Evolutionary conservation across 192 early-diverging fungal genomes (phyloP), one percentile per base, ranked within the genome.

Genomic region (Podila clonocystis): DNA sequence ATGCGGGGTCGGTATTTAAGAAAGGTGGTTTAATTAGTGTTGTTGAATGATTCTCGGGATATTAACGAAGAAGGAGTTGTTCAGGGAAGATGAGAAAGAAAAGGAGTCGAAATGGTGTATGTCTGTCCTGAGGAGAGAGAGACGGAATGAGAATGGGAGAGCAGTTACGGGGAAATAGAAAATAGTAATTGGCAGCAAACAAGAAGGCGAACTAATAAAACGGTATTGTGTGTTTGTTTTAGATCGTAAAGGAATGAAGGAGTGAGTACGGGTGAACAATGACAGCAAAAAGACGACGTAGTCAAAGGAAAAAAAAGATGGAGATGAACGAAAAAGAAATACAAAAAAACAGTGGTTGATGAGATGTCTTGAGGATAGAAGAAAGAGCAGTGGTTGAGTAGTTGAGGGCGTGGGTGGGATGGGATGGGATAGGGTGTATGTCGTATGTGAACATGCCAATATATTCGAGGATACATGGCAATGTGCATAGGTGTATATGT

Each of bases 341-440:
- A 29, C 5, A 73, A 17, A 65, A 65, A 58, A 7, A 36, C 19
- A 36, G 31, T 63, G 55, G 26, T 58, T 58, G n/a, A 58, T 45
- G 41, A 45, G 41, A 45, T 45, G 41, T 45, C 13, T 17, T 45
- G 41, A 15, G 41, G 41, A 4, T 45, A 50, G 41, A 60, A 48
- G 48, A 58, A 19, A 52, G 30, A 49, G 29, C 45, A 50, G 41
- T 8, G 34, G 24, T 33, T 20, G 24, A 28, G 34, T 58, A 28
- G 34, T 59, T 58, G 67, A 50, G 63, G 38, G n/a, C n/a, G n/a
- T n/a, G n/a, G n/a, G 9, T 20, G 22, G 33, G 49, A 49, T 1
- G 29, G 20, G 31, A 33, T 20, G n/a, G 20, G 22, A 34, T 33
- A 13, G 20, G 22, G 24, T 33, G 29, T 29, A 28, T 31, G 52